Conservation (phyloP, 1,139 yeast species). For the Pichia kudriavzevii region DNA sequence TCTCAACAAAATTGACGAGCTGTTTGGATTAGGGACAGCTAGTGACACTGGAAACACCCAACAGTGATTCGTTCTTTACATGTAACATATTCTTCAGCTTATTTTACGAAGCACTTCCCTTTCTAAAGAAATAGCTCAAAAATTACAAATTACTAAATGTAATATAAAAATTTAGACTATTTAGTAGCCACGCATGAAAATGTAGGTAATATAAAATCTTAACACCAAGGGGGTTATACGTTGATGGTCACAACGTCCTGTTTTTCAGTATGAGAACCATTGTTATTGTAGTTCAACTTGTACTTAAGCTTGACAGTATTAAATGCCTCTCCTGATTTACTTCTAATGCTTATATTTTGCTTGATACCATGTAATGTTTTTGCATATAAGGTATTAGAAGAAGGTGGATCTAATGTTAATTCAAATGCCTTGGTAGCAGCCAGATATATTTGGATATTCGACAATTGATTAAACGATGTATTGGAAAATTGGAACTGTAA, state of each 20-base stretch:
- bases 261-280: constrained; percentile 44
- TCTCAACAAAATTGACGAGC: constrained; percentile 12
- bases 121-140: no score
- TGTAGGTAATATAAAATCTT: no score
- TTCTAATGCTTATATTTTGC: constrained; percentile 55
- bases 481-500: constrained; percentile 45
- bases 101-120: no score
- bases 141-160: background rate
- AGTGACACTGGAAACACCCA: constrained; percentile 4
- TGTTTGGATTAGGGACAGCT: constrained; percentile 8
- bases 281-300: constrained; percentile 56
- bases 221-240: no score
- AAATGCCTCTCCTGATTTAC: constrained; percentile 33
- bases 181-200: no score
- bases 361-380: constrained; percentile 46
- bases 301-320: constrained; percentile 68
- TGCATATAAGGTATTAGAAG: constrained; percentile 48
- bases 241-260: constrained; percentile 41
- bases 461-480: constrained; percentile 36
- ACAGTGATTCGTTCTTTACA: constrained; percentile 1
- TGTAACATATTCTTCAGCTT: no score
- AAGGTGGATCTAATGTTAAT: constrained; percentile 62
- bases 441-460: constrained; percentile 56
- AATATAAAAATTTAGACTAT: background rate
- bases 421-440: constrained; percentile 78